These are phyloP conservation scores for Sedum album DNA, from an alignment of 164 flowering plant species.

Conservation along the genomic window DNA sequence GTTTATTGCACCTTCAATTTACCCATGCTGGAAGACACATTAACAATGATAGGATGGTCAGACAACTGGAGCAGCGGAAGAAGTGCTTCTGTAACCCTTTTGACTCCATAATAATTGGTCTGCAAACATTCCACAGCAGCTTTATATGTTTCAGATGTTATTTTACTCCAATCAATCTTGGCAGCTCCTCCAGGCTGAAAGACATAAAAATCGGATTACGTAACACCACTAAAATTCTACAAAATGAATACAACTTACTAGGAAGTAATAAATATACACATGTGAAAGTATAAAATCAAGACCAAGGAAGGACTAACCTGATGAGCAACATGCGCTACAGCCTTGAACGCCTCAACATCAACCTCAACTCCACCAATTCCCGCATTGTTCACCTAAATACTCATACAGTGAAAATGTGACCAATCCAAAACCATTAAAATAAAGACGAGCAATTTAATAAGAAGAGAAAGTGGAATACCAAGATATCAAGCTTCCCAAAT, in stretches of 20 bases:
- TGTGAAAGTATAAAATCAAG: neutral
- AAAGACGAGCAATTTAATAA: neutral
- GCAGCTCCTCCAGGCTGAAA: slow-evolving; percentile 7
- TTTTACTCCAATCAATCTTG: slow-evolving; percentile 11
- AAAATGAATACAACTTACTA: too few relatives aligned
- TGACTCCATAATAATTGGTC: slow-evolving; percentile 28
- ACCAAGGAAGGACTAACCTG: neutral
- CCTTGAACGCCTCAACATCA: slow-evolving; percentile 43
- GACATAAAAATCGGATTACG: slow-evolving; percentile 7
- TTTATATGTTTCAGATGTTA: slow-evolving; percentile 13
- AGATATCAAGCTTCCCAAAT: slow-evolving; percentile 42
- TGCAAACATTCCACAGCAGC: slow-evolving; percentile 22
- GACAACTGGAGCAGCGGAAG: slow-evolving; percentile 25
- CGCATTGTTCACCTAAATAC: slow-evolving; percentile 29
- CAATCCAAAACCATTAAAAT: too few relatives aligned
- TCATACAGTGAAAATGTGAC: too few relatives aligned
- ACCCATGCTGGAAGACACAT: slow-evolving; percentile 22
- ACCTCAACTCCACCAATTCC: slow-evolving; percentile 37
- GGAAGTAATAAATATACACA: too few relatives aligned
- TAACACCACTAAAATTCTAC: too few relatives aligned
- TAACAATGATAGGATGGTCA: slow-evolving; percentile 23
- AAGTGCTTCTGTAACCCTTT: slow-evolving; percentile 15
- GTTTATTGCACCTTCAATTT: slow-evolving; percentile 12
- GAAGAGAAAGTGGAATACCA: slow-evolving; percentile 15
- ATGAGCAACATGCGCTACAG: slow-evolving; percentile 4